A percentile compares a stretch with the other conserved stretches of the same genome.
phyloP scores from a whole-genome alignment of 2,329 filamentous ascomycete species.

The Arthrobotrys pseudoclavata region DNA sequence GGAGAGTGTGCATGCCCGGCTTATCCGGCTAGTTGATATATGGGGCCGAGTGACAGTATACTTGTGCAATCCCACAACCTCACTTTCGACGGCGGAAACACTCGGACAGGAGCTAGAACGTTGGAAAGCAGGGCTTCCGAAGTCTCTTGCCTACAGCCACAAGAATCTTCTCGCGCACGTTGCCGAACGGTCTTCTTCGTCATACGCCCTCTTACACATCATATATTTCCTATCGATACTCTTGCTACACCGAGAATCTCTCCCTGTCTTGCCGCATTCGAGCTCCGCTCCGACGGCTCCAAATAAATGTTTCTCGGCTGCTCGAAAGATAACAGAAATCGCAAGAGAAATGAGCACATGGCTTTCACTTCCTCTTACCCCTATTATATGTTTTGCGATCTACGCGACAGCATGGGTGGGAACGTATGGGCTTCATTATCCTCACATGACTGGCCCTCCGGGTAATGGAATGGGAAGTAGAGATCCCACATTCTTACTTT shows the following conservation, averaged over 20 bases:
- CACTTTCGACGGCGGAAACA: slow-evolving; percentile 70
- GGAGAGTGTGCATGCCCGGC: slow-evolving; percentile 68
- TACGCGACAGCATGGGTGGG: slow-evolving; percentile 77
- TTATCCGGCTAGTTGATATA: slow-evolving; percentile 69
- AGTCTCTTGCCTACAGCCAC: slow-evolving; percentile 72
- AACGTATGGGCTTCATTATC: slow-evolving; percentile 77
- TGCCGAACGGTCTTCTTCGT: slow-evolving; percentile 74
- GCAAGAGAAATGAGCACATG: slow-evolving; percentile 74
- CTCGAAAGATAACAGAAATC: slow-evolving; percentile 75
- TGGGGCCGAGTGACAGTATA: slow-evolving; percentile 69
- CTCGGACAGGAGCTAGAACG: slow-evolving; percentile 71
- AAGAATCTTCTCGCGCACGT: slow-evolving; percentile 77
- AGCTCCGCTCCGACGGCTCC: slow-evolving; percentile 68
- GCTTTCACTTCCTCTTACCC: slow-evolving; percentile 76
- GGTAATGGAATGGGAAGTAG: slow-evolving; percentile 62
- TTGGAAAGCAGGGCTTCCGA: slow-evolving; percentile 73
- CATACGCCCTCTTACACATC: slow-evolving; percentile 77
- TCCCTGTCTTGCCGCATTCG: slow-evolving; percentile 58
- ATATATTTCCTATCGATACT: slow-evolving; percentile 76
- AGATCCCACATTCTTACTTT: slow-evolving; percentile 60
- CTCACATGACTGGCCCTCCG: slow-evolving; percentile 72
- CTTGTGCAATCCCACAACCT: slow-evolving; percentile 59
- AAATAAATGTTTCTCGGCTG: slow-evolving; percentile 74
- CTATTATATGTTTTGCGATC: slow-evolving; percentile 76
- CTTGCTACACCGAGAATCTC: slow-evolving; percentile 74